These are phyloP conservation scores for Mediolabrus comicus DNA, from an alignment of 108 stramenopile genomes.

Conservation along the genomic window DNA sequence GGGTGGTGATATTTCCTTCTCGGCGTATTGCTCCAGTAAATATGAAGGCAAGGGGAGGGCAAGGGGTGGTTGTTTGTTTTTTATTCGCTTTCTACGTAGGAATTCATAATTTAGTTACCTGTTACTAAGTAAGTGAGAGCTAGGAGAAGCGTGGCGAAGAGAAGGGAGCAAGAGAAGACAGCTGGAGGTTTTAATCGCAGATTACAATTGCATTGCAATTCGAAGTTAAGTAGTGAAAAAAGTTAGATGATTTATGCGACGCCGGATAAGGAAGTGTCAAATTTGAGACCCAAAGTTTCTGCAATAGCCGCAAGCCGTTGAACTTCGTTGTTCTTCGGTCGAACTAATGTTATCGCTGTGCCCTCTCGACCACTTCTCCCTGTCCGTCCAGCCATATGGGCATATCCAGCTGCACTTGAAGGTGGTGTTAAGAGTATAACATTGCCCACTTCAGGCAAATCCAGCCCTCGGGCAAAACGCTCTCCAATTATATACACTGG, in stretches of 20 bases:
- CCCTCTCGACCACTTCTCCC: slow-evolving; percentile 54
- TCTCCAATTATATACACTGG: slow-evolving; percentile 64
- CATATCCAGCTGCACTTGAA: slow-evolving; percentile 66
- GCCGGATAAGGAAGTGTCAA: slow-evolving; percentile 13
- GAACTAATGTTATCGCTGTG: slow-evolving; percentile 51
- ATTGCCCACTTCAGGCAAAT: slow-evolving; percentile 58
- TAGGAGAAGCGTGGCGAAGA: not conserved
- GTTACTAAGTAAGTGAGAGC: not conserved
- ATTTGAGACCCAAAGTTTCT: slow-evolving; percentile 52
- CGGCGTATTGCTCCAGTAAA: slow-evolving; percentile 16
- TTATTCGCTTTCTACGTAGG: not conserved
- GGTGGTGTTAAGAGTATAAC: slow-evolving; percentile 62
- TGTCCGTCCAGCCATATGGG: slow-evolving; percentile 77
- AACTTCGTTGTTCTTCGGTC: slow-evolving; percentile 40
- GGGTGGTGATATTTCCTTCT: slow-evolving; percentile 13
- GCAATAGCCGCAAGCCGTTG: slow-evolving; percentile 49
- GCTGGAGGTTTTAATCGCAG: not conserved
- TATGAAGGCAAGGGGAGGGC: not conserved
- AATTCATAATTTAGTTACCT: not conserved
- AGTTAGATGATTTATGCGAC: slow-evolving; percentile 1
- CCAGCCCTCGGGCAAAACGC: slow-evolving; percentile 71
- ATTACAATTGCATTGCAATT: too few relatives aligned
- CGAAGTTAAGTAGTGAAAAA: too few relatives aligned
- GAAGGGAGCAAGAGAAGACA: too few relatives aligned
- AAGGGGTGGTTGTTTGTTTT: not conserved